phyloP scores from a whole-genome alignment of 306 rosid genomes.

The Macrotyloma uniflorum region DNA sequence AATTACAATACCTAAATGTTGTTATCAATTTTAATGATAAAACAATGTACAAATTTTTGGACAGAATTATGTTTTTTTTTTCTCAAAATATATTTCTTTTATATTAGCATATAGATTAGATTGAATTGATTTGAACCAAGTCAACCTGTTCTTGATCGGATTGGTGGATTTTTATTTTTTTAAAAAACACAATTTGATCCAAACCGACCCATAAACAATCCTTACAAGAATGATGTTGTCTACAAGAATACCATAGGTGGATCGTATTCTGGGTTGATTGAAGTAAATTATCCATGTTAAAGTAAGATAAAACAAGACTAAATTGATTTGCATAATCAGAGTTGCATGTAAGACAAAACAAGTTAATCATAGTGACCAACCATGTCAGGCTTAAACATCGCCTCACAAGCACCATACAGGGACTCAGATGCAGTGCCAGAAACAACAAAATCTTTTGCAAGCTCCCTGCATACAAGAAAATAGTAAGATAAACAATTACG shows the following conservation, averaged over 20 bases:
- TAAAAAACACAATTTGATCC: too few species aligned
- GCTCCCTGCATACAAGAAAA: conserved; percentile 68
- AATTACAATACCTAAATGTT: too few species aligned
- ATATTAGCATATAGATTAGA: too few species aligned
- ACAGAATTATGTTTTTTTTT: too few species aligned
- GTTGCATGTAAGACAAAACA: conserved; percentile 9
- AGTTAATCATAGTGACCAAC: conserved; percentile 50
- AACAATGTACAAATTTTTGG: too few species aligned
- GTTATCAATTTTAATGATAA: too few species aligned
- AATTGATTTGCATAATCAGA: neutral
- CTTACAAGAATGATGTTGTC: neutral
- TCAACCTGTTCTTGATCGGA: too few species aligned
- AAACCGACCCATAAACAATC: too few species aligned
- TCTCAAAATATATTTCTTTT: too few species aligned
- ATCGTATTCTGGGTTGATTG: neutral
- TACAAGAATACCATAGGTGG: neutral
- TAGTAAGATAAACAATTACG: neutral
- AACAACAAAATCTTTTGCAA: conserved; percentile 97
- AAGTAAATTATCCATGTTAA: conserved; percentile 12
- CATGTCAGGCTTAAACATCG: conserved; percentile 97
- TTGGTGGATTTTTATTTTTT: too few species aligned
- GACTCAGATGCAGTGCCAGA: conserved; percentile 98
- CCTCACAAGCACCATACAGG: conserved; percentile 97
- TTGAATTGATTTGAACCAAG: too few species aligned
- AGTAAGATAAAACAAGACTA: neutral